These are phyloP conservation scores for Pezicula radicicola DNA, from an alignment of 2,329 filamentous ascomycete species.

Conservation along the genomic window DNA sequence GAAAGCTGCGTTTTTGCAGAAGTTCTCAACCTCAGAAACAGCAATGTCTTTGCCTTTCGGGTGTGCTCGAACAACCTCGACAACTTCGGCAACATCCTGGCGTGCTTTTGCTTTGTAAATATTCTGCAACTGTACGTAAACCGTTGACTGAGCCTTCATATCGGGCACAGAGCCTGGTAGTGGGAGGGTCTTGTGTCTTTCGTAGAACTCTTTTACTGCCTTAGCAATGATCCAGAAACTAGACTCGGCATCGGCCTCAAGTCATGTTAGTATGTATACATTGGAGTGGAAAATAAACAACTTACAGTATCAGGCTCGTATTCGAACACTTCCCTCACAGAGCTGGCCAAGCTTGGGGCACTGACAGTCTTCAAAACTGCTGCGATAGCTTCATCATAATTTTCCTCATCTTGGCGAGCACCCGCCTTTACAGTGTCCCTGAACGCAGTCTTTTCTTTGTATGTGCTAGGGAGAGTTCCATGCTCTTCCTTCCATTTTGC, in stretches of 20 bases:
- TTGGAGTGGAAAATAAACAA: slow-evolving; percentile 37
- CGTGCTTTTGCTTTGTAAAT: slow-evolving; percentile 90
- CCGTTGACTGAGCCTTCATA: slow-evolving; percentile 92
- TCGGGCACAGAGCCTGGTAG: slow-evolving; percentile 87
- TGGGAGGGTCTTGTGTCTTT: slow-evolving; percentile 70
- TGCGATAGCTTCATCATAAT: slow-evolving; percentile 87
- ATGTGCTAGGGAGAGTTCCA: slow-evolving; percentile 67
- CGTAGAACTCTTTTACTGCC: slow-evolving; percentile 75
- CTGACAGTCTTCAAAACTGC: slow-evolving; percentile 88
- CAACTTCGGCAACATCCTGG: slow-evolving; percentile 72
- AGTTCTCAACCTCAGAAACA: slow-evolving; percentile 76
- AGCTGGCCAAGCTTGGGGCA: slow-evolving; percentile 61
- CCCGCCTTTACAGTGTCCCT: slow-evolving; percentile 64
- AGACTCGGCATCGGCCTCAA: slow-evolving; percentile 45
- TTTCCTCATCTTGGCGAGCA: slow-evolving; percentile 86
- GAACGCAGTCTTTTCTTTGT: slow-evolving; percentile 85
- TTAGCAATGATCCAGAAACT: slow-evolving; percentile 88
- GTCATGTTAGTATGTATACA: background rate
- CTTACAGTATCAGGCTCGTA: slow-evolving; percentile 54
- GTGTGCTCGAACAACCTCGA: slow-evolving; percentile 55
- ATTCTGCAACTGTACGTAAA: slow-evolving; percentile 88
- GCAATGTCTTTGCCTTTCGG: slow-evolving; percentile 53
- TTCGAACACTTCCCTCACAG: slow-evolving; percentile 75
- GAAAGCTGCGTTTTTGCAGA: slow-evolving; percentile 93
- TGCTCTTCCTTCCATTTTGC: slow-evolving; percentile 75